Conservation (phyloP, 495 filamentous ascomycete genomes). For the Talaromyces liani region DNA sequence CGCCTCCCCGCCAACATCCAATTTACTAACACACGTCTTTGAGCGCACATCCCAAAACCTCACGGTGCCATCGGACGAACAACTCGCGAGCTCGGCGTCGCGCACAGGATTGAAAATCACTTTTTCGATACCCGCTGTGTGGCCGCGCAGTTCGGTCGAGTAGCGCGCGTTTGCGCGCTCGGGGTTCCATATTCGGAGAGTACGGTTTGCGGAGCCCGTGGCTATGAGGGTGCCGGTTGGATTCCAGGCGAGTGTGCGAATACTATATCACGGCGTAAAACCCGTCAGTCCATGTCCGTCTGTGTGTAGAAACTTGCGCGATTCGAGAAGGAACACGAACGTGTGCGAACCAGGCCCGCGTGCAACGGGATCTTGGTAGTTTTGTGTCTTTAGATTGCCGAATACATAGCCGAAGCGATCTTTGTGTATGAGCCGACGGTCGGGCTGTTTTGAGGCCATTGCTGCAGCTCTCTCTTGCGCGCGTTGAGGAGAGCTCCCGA, state of each 20-base stretch:
- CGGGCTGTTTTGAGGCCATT: constrained; percentile 8
- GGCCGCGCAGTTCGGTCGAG: constrained; percentile 81
- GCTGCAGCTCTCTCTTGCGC: background rate
- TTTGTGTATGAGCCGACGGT: constrained; percentile 41
- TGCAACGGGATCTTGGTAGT: constrained; percentile 52
- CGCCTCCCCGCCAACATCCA: constrained; percentile 75
- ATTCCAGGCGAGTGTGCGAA: constrained; percentile 83
- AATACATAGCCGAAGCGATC: constrained; percentile 56
- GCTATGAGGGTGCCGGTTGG: constrained; percentile 80
- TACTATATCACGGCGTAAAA: constrained; percentile 21
- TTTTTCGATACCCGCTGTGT: constrained; percentile 69
- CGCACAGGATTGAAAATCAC: constrained; percentile 84
- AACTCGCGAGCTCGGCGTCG: constrained; percentile 82
- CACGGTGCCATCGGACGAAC: constrained; percentile 76
- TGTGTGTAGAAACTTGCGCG: background rate
- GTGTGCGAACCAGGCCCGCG: constrained; percentile 45
- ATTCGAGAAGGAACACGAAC: constrained; percentile 24
- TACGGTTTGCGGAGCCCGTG: constrained; percentile 73
- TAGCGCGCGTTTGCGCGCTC: constrained; percentile 73
- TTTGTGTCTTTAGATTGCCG: constrained; percentile 49
- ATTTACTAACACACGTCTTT: constrained; percentile 68
- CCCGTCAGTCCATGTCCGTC: background rate
- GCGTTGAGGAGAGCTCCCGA: background rate
- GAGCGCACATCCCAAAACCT: constrained; percentile 90
- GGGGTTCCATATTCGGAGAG: constrained; percentile 86